Conservation (phyloP, 192 early-diverging fungal genomes). For the Funneliformis geosporum region DNA sequence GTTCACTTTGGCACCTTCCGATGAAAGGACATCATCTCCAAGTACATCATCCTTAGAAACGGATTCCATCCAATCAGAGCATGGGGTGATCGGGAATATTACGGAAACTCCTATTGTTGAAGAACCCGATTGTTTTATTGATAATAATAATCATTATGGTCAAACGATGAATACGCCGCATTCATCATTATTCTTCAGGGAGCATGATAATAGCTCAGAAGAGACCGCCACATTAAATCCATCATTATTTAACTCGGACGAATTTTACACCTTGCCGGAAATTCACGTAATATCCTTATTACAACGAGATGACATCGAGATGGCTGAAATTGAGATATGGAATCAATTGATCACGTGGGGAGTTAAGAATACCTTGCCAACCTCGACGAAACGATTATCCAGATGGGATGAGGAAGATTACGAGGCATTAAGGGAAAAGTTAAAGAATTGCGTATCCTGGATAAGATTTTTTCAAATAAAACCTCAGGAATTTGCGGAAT, state of each 20-base stretch:
- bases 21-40: no score
- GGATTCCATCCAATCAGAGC: no score
- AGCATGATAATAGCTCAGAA: background rate
- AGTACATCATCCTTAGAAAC: no score
- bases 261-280: background rate
- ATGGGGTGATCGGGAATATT: no score
- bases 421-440: background rate
- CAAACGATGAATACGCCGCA: background rate
- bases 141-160: no score
- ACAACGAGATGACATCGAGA: background rate
- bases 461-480: constrained; percentile 4
- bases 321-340: background rate
- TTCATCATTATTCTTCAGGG: background rate
- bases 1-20: no score
- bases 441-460: background rate
- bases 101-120: background rate
- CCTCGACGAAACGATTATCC: background rate
- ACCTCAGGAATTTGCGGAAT: background rate
- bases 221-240: background rate
- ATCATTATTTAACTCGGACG: constrained; percentile 5
- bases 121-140: background rate
- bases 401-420: background rate
- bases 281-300: background rate
- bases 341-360: background rate
- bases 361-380: background rate